A percentile compares a stretch with the other conserved stretches of the same genome.
Evolutionary conservation across 140 eudicot genomes (phyloP).

Genomic region (Ambrosia hybrid): DNA sequence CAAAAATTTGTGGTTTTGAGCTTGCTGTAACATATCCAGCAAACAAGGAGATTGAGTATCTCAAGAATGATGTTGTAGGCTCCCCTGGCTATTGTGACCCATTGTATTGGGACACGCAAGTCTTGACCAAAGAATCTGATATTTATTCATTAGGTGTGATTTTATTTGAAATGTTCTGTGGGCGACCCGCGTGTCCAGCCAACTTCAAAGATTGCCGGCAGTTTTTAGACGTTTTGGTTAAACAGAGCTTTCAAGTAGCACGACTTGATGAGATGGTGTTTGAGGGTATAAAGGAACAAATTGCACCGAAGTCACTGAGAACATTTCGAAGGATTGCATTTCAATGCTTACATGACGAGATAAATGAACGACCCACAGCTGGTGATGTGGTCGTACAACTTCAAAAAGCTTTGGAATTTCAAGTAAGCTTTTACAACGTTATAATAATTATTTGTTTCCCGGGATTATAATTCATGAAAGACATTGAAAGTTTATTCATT

Average conservation of each 20-base stretch:
- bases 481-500: too few relatives aligned
- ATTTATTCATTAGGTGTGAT: too few relatives aligned
- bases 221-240: background rate
- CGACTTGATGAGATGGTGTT: background rate
- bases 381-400: background rate
- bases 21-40: conserved; percentile 52
- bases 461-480: too few relatives aligned
- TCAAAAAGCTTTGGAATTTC: too few relatives aligned
- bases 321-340: too few relatives aligned
- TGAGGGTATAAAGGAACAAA: conserved; percentile 7
- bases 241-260: background rate
- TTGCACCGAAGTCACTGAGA: background rate
- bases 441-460: too few relatives aligned
- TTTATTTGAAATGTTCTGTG: too few relatives aligned
- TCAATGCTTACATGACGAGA: background rate
- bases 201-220: background rate
- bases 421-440: too few relatives aligned
- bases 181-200: background rate
- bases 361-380: background rate
- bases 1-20: conserved; percentile 72
- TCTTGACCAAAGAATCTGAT: too few relatives aligned
- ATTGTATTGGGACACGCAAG: background rate
- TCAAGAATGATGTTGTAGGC: conserved; percentile 45
- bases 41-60: conserved; percentile 38
- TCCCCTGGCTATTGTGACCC: conserved; percentile 65